phyloP scores from a whole-genome alignment of 1,139 yeast genomes.

The Geotrichum carabidarum region DNA sequence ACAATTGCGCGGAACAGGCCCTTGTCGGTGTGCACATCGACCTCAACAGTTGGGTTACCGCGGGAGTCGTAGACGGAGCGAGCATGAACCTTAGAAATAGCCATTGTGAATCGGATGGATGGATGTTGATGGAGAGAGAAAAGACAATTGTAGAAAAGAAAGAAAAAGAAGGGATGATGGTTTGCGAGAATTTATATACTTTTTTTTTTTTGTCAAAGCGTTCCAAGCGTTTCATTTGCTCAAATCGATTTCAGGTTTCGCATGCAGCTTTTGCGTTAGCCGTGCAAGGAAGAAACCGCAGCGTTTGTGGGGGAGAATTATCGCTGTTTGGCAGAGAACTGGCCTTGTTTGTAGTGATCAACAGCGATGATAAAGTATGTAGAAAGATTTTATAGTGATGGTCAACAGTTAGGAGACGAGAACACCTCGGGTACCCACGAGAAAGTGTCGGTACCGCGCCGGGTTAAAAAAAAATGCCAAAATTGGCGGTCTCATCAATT shows the following conservation, averaged over 20 bases:
- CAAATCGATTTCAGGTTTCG: too few species aligned
- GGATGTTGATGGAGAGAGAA: background rate
- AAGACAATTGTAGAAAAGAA: background rate
- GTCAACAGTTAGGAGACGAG: background rate
- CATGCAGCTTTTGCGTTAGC: too few species aligned
- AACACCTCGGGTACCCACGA: background rate
- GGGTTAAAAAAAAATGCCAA: too few species aligned
- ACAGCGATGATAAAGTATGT: background rate
- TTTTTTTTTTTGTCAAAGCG: too few species aligned
- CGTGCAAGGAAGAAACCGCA: too few species aligned
- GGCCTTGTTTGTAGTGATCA: too few species aligned
- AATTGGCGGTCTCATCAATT: too few species aligned
- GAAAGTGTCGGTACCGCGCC: background rate
- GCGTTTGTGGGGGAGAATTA: too few species aligned
- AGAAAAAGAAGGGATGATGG: background rate
- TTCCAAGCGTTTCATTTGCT: too few species aligned
- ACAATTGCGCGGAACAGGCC: constrained; percentile 90
- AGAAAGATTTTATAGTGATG: background rate
- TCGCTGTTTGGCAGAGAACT: too few species aligned
- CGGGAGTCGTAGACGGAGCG: constrained; percentile 96
- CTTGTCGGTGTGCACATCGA: constrained; percentile 76
- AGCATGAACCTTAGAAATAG: constrained; percentile 67
- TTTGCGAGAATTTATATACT: too few species aligned
- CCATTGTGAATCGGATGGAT: constrained; percentile 37
- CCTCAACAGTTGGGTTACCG: constrained; percentile 97